Evolutionary conservation across 768 basidiomycete genomes (phyloP), one percentile per base, ranked within the genome.

Genomic region (Daedalea quercina): DNA sequence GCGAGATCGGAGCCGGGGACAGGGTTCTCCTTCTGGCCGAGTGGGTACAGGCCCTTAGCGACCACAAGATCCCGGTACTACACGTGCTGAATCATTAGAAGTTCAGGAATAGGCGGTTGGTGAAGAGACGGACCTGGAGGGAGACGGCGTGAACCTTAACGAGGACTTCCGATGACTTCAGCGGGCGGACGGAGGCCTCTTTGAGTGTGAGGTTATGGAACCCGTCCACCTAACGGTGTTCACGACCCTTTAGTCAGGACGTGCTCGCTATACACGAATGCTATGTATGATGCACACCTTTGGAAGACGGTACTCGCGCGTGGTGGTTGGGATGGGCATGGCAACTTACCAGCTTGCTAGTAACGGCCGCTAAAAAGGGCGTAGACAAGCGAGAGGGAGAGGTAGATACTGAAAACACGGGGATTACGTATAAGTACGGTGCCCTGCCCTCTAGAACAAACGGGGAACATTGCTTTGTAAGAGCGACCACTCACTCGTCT

Each of bases 141-240:
- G 81, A 83, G 15, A 80, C 79, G 0, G 80, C 78, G 51, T 78
- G 75, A 9, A 78, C 67, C 58, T 77, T 79, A 56, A 84, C 75
- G 23, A 81, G 70, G 7, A 81, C 81, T 50, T 84, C 75, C 22
- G 63, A 69, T 0, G 77, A 62, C 46, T 69, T 73, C 1, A 73
- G 75, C 47, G 65, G 57, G 0, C 65, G 61, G 31, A 69, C 54
- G 9, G 63, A 51, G 11, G 52, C 56, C 41, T 64, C 54, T 40
- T 57, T 58, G 35, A 72, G 41, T 9, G 57, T 63, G 34, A 70
- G 61, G 48, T 69, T 67, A 31, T 63, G 58, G 33, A 46, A 46
- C 17, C 49, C 48, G 22, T 54, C 48, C 12, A 26, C 31, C 44
- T 44, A n/a, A n/a, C n/a, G n/a, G n/a, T n/a, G n/a, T n/a, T n/a